Evolutionary conservation across 1,139 yeast genomes (phyloP).

Genomic region (Sugiyamaella neomexicana): DNA sequence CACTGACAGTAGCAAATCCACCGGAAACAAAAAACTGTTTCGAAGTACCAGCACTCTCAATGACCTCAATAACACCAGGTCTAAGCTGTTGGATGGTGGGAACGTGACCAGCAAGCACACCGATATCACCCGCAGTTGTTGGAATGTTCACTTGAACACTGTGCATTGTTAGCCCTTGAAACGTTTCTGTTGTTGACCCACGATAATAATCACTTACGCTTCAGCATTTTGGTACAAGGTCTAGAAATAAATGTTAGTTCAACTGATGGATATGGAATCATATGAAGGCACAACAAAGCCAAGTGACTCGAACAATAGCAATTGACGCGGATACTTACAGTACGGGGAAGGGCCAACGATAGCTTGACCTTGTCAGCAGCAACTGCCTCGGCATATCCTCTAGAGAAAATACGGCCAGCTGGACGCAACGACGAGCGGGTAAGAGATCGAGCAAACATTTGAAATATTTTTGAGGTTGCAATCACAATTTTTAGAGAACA

Average conservation of each 20-base stretch:
- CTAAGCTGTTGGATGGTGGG: slow-evolving; percentile 96
- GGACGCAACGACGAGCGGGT: slow-evolving; percentile 50
- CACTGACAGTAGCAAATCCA: slow-evolving; percentile 96
- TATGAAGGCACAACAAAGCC: no score
- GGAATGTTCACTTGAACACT: slow-evolving; percentile 94
- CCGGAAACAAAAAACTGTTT: slow-evolving; percentile 90
- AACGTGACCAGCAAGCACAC: slow-evolving; percentile 97
- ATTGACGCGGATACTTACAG: slow-evolving; percentile 22
- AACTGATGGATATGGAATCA: no score
- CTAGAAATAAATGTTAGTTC: slow-evolving; percentile 29
- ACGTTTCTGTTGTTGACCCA: no score
- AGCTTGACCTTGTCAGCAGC: slow-evolving; percentile 77
- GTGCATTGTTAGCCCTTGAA: slow-evolving; percentile 28
- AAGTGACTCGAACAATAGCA: neutral
- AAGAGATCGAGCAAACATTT: slow-evolving; percentile 30
- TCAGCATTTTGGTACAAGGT: slow-evolving; percentile 47
- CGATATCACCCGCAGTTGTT: slow-evolving; percentile 93
- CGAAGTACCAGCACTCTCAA: slow-evolving; percentile 72
- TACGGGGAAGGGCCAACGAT: slow-evolving; percentile 67
- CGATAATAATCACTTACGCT: slow-evolving; percentile 41
- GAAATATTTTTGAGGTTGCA: slow-evolving; percentile 14
- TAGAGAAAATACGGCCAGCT: slow-evolving; percentile 60
- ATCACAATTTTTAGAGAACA: slow-evolving; percentile 1
- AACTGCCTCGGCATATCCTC: slow-evolving; percentile 88
- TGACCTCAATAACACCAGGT: slow-evolving; percentile 94